These are phyloP conservation scores for Leucocoprinus sp. DNA, from an alignment of 768 basidiomycete genomes.

Conservation along the genomic window DNA sequence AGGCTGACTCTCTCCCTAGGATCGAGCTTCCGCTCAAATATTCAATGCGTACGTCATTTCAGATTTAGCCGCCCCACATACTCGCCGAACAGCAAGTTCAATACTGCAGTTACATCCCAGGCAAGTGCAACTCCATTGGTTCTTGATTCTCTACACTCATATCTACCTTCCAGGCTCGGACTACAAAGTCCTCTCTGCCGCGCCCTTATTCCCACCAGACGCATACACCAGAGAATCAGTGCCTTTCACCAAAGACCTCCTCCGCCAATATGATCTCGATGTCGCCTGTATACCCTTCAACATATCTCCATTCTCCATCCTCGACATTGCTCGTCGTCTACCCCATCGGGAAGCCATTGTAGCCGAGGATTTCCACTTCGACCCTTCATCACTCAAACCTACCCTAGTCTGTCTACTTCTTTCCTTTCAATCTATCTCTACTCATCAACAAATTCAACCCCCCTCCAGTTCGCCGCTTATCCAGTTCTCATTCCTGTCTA, in stretches of 20 bases:
- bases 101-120: slow-evolving; percentile 35
- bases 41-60: slow-evolving; percentile 37
- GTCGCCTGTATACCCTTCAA: slow-evolving; percentile 51
- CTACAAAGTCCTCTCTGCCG: slow-evolving; percentile 36
- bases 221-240: slow-evolving; percentile 21
- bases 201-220: slow-evolving; percentile 28
- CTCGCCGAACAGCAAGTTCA: not conserved
- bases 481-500: slow-evolving; percentile 62
- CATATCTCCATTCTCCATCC: slow-evolving; percentile 42
- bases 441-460: slow-evolving; percentile 3
- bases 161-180: slow-evolving; percentile 29
- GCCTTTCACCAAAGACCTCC: slow-evolving; percentile 41
- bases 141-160: not conserved
- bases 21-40: slow-evolving; percentile 26
- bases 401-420: slow-evolving; percentile 32
- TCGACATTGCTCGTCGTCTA: slow-evolving; percentile 28
- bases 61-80: not conserved
- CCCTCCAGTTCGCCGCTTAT: slow-evolving; percentile 44
- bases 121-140: slow-evolving; percentile 16
- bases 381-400: slow-evolving; percentile 34
- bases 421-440: slow-evolving; percentile 3
- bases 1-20: slow-evolving; percentile 14
- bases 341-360: slow-evolving; percentile 28
- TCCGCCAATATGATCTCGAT: slow-evolving; percentile 39
- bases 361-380: slow-evolving; percentile 30